These are phyloP conservation scores for Scleroderma citrinum DNA, from an alignment of 768 basidiomycete species.

Conservation along the genomic window DNA sequence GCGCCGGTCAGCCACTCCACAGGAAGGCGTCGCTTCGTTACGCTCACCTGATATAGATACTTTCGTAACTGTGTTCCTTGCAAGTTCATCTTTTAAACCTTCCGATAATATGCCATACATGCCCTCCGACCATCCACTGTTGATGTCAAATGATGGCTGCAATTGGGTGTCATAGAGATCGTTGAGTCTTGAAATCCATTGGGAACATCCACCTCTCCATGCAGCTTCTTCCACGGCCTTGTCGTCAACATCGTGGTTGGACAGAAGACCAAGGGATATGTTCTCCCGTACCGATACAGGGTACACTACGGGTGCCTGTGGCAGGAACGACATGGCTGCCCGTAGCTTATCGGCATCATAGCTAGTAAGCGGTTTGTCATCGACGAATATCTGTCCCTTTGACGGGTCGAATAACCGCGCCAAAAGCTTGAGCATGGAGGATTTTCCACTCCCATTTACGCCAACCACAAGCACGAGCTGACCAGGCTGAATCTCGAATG, in stretches of 20 bases:
- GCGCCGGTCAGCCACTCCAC: conserved; percentile 6
- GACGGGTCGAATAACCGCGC: conserved; percentile 43
- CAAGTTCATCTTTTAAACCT: conserved; percentile 16
- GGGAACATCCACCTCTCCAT: conserved; percentile 22
- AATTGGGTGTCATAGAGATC: conserved; percentile 30
- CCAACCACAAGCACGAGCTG: conserved; percentile 28
- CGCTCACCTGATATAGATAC: conserved; percentile 19
- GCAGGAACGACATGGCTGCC: conserved; percentile 39
- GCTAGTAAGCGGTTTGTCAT: conserved; percentile 32
- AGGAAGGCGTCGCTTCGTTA: too few species aligned
- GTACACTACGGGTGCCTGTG: conserved; percentile 44
- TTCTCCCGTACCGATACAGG: conserved; percentile 43
- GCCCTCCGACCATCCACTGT: conserved; percentile 17
- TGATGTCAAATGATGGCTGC: conserved; percentile 14
- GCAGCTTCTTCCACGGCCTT: conserved; percentile 28
- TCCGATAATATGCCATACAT: conserved; percentile 15
- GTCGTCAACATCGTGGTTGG: conserved; percentile 6
- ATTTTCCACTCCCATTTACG: conserved; percentile 25
- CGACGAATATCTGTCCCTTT: conserved; percentile 39
- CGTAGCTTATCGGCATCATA: conserved; percentile 39
- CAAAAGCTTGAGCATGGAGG: conserved; percentile 41
- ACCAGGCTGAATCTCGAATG: conserved; percentile 25
- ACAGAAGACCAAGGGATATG: conserved; percentile 29
- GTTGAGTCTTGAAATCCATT: conserved; percentile 30
- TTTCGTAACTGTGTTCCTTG: conserved; percentile 15